A percentile compares a stretch with the other conserved stretches of the same genome.
Conservation (phyloP, 768 basidiomycete species). For the Suillus occidentalis region DNA sequence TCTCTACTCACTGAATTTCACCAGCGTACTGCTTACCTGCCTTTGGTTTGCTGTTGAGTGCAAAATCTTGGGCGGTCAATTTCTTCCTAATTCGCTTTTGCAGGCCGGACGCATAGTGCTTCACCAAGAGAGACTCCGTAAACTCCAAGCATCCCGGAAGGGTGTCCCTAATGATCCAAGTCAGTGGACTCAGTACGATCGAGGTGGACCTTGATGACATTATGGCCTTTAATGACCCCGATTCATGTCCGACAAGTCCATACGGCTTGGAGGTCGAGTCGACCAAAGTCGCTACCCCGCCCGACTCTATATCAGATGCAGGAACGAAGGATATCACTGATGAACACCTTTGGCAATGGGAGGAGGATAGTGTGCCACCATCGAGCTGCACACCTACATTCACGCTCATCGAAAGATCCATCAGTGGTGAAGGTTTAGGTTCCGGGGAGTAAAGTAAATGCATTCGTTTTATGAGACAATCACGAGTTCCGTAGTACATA, state of each 20-base stretch:
- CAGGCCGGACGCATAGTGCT: neutral
- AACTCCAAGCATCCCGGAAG: neutral
- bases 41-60: slow-evolving; percentile 6
- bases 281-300: neutral
- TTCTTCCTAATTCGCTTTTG: neutral
- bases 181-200: neutral
- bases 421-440: neutral
- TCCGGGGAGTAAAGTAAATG: neutral
- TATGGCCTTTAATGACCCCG: neutral
- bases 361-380: neutral
- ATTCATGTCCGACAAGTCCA: neutral
- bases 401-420: neutral
- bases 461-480: neutral
- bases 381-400: neutral
- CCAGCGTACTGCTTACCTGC: neutral
- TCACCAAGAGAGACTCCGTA: neutral
- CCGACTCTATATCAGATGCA: neutral
- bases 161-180: neutral
- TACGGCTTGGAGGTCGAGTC: neutral
- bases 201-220: neutral
- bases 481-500: neutral
- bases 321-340: neutral
- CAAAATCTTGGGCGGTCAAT: no score
- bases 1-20: neutral
- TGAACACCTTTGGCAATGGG: neutral